Evolutionary conservation across 2,329 filamentous ascomycete genomes (phyloP).

Genomic region (Onygena corvina): DNA sequence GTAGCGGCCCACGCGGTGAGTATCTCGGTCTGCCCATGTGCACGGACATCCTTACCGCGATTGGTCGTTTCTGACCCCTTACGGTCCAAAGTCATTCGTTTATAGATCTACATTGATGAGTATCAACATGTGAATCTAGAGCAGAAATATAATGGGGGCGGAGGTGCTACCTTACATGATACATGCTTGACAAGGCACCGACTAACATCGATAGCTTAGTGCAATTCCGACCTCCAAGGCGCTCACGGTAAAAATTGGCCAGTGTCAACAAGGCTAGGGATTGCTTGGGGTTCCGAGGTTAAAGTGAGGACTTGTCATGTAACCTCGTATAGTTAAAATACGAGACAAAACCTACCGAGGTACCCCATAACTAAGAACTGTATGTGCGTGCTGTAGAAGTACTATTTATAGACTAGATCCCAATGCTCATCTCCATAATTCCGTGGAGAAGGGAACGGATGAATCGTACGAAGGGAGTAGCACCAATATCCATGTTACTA

Average conservation of each 20-base stretch:
- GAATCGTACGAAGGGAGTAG: neutral
- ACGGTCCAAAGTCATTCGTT: neutral
- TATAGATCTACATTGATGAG: neutral
- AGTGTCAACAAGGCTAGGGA: too few relatives aligned
- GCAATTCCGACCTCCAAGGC: too few relatives aligned
- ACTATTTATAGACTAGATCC: too few relatives aligned
- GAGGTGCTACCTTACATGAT: neutral
- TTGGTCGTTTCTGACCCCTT: neutral
- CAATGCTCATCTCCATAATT: too few relatives aligned
- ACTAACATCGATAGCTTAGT: neutral
- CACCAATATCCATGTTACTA: too few relatives aligned
- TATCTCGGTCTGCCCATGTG: neutral
- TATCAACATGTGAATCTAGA: neutral
- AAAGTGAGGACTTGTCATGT: neutral
- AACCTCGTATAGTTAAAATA: neutral
- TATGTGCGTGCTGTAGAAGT: too few relatives aligned
- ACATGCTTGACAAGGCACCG: too few relatives aligned
- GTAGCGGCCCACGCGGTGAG: neutral
- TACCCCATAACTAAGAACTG: too few relatives aligned
- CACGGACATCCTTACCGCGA: neutral
- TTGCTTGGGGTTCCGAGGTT: too few relatives aligned
- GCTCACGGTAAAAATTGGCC: too few relatives aligned
- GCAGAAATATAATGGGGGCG: neutral
- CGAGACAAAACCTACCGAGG: neutral
- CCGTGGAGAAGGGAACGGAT: neutral